Conservation (phyloP, 768 basidiomycete species). For the Podaxis sp. region DNA sequence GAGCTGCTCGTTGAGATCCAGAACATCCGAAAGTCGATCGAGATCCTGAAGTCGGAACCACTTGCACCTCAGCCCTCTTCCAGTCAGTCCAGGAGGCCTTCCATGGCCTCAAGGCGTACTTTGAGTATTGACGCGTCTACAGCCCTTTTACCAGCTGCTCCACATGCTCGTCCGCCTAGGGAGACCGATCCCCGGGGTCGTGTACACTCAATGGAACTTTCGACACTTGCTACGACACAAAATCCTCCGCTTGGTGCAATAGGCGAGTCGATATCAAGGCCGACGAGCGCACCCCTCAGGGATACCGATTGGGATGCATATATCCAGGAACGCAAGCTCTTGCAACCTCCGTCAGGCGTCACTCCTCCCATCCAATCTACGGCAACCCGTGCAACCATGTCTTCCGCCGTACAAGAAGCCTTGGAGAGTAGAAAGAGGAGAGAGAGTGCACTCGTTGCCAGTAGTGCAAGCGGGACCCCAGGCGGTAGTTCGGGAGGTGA, state of each 20-base stretch:
- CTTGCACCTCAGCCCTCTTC: conserved; percentile 59
- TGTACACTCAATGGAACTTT: conserved; percentile 73
- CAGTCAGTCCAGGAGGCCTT: conserved; percentile 58
- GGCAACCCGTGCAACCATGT: conserved; percentile 51
- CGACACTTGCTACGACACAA: conserved; percentile 24
- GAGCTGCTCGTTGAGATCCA: conserved; percentile 76
- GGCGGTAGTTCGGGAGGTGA: conserved; percentile 17
- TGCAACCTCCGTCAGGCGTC: conserved; percentile 81
- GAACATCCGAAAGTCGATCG: conserved; percentile 77
- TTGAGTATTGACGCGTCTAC: conserved; percentile 65
- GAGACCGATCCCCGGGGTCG: conserved; percentile 66
- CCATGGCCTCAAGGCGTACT: conserved; percentile 66
- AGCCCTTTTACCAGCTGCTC: conserved; percentile 44
- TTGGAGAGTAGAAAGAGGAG: conserved; percentile 67
- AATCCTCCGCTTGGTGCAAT: conserved; percentile 35
- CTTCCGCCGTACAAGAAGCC: conserved; percentile 76
- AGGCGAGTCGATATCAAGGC: conserved; percentile 61
- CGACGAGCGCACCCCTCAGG: conserved; percentile 71
- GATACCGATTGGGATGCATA: conserved; percentile 88
- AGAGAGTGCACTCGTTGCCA: conserved; percentile 60
- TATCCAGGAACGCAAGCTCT: conserved; percentile 77
- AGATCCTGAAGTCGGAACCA: conserved; percentile 69
- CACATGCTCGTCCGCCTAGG: conserved; percentile 71
- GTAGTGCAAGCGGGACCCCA: conserved; percentile 16
- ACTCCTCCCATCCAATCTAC: conserved; percentile 77